Base-by-base conservation (phyloP, 169 alveolate species). In the Ophryocystis elektroscirrha region DNA sequence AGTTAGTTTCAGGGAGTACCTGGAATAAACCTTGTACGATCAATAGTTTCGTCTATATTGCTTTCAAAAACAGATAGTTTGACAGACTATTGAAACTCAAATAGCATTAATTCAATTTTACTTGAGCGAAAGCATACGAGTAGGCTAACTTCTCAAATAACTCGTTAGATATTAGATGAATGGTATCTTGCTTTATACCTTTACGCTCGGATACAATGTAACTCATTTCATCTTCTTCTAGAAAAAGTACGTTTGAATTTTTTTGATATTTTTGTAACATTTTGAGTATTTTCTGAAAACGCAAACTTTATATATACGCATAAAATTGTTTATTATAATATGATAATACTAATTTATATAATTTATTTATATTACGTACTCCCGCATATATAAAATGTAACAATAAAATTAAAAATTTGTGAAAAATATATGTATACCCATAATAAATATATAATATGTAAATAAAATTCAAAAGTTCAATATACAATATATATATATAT, bases 91-190 rank as follows among this genome's bases (percentile, higher is more conserved):
- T 12, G 5, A 18, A 3, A 16, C 2, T 12, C 24, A 38, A n/a
- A 20, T 50, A 16, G 9, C 48, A 3, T 23, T 22, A 22, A 12
- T 19, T 26, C 9, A 19, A 12, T 7, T 43, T 38, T 32, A 64
- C 77, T 62, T 74, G 84, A 2, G 81, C 73, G 23, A 71, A 62
- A n/a, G 84, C 84, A 41, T 74, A 74, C 29, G 79, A 67, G 55
- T 71, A 71, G 28, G 77, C 73, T 41, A 74, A 44, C 37, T 62
- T 51, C 50, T 74, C 84, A 46, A 71, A 59, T 5, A 64, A 42
- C 22, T 61, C 56, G 12, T 64, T 65, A 1, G 81, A 59, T 38
- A 62, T 69, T 12, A 74, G 44, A 57, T 74, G 77, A 19, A 74
- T 74, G 19, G 51, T 56, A 44, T 74, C 83, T 27, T 65, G 73